Evolutionary conservation across 2,329 filamentous ascomycete species (phyloP), one percentile per base, ranked within the genome.

Genomic region (Colletotrichum coccodes): DNA sequence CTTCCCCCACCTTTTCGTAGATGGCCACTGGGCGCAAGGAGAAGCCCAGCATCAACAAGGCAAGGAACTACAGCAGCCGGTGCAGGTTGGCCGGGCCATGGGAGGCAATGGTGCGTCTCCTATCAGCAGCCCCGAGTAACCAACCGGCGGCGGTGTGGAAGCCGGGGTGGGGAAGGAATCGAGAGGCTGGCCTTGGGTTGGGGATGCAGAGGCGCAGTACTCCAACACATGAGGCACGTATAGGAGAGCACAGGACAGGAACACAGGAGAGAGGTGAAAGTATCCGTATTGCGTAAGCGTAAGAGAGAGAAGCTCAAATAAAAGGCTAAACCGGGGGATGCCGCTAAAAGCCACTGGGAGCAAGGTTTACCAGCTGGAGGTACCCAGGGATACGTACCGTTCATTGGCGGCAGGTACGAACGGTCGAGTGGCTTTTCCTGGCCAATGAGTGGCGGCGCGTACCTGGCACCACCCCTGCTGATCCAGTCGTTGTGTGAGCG

Each of bases 391-490:
- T 42, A 59, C 53, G 61, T 68, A 49, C 53, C 47, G 57, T 49
- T 53, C 53, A 60, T 68, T 61, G 65, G 65, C 53, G 46, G 54
- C 65, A 68, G 61, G 60, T 60, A 60, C 65, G 47, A 64, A 68
- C 65, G 60, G 61, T 60, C 42, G 18, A 53, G 61, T 60, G 65
- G 65, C 65, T 65, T 65, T 54, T 36, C 11, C 12, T 32, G 21
- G 18, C 65, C 49, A 68, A 68, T 68, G 23, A 65, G 28, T 11
- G 32, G 9, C 14, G 34, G 47, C 28, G 49, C 34, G 65, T 68
- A 68, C 65, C 65, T 68, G 65, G 28, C 49, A 28, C 44, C 49
- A 56, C 54, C 61, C 62, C 47, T 50, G 26, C 44, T 28, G 12
- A 38, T 21, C 21, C n/a, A 26, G 14, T 44, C 38, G 16, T 34